These are phyloP conservation scores for Picea sitchensis DNA, from an alignment of 75 land plant genomes.

Conservation along the genomic window DNA sequence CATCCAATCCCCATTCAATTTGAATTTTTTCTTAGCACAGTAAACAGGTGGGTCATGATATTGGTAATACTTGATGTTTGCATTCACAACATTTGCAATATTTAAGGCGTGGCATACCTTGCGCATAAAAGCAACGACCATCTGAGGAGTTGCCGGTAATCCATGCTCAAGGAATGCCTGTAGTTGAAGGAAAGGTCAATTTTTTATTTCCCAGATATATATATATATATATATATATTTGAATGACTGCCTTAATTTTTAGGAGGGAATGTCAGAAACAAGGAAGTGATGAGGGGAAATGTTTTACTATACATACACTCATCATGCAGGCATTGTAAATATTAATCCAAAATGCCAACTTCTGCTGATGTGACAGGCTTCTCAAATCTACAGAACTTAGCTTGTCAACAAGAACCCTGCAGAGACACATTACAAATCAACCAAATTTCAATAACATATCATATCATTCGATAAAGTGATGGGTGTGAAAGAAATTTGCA, in stretches of 20 bases:
- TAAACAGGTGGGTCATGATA: background rate
- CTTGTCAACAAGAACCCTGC: constrained; percentile 58
- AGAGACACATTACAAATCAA: background rate
- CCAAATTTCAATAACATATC: background rate
- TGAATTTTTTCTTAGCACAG: background rate
- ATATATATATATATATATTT: background rate
- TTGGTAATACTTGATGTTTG: background rate
- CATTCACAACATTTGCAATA: constrained; percentile 2
- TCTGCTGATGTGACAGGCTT: constrained; percentile 70
- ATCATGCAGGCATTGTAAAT: constrained; percentile 88
- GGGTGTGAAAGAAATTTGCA: background rate
- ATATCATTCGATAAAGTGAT: background rate
- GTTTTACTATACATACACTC: constrained; percentile 53
- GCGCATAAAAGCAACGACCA: constrained; percentile 65
- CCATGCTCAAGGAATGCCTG: constrained; percentile 96
- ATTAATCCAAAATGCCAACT: constrained; percentile 95
- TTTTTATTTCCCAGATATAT: background rate
- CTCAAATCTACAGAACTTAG: constrained; percentile 53
- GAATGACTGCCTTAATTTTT: background rate
- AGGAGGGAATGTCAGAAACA: background rate
- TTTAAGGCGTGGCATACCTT: constrained; percentile 43
- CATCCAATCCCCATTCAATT: background rate
- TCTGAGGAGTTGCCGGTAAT: constrained; percentile 62
- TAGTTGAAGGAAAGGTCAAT: background rate
- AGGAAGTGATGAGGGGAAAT: background rate